Percentiles rank a stretch among this genome's conserved stretches.
phyloP scores from a whole-genome alignment of 768 basidiomycete genomes.

The Kwoniella pini region DNA sequence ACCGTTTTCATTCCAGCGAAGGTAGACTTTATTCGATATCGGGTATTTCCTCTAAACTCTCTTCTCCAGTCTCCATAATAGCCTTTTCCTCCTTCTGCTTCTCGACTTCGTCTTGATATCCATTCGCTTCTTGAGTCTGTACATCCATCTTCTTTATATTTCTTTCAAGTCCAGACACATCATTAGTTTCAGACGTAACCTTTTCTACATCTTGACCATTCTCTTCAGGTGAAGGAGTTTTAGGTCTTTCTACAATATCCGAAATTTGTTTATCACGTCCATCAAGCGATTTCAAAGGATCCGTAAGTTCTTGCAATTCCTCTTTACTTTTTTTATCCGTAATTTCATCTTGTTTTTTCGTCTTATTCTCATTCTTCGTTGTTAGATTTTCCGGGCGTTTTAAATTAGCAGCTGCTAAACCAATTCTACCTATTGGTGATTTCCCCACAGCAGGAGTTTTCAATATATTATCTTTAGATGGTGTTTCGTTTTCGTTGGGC shows the following conservation, averaged over 20 bases:
- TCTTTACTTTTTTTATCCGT: not conserved
- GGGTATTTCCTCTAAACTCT: slow-evolving; percentile 21
- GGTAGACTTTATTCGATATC: slow-evolving; percentile 11
- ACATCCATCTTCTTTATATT: too few relatives aligned
- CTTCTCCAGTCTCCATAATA: not conserved
- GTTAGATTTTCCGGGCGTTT: slow-evolving; percentile 1
- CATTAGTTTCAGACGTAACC: too few relatives aligned
- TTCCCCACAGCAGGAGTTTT: slow-evolving; percentile 26
- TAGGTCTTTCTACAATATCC: not conserved
- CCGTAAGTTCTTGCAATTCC: not conserved
- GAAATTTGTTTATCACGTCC: not conserved
- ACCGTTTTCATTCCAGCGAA: not conserved
- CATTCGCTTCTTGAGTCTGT: too few relatives aligned
- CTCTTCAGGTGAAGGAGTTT: not conserved
- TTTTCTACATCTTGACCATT: not conserved
- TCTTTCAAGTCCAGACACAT: too few relatives aligned
- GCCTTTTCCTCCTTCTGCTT: not conserved
- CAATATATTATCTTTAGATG: not conserved
- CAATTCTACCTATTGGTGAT: slow-evolving; percentile 34
- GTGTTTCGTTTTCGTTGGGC: not conserved
- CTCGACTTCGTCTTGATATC: not conserved
- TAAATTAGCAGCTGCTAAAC: slow-evolving; percentile 25
- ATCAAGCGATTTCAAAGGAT: not conserved
- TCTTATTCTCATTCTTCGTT: not conserved
- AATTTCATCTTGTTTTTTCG: not conserved